Conservation (phyloP, 371 early-diverging fungal species). For the Mucor circinelloides region DNA sequence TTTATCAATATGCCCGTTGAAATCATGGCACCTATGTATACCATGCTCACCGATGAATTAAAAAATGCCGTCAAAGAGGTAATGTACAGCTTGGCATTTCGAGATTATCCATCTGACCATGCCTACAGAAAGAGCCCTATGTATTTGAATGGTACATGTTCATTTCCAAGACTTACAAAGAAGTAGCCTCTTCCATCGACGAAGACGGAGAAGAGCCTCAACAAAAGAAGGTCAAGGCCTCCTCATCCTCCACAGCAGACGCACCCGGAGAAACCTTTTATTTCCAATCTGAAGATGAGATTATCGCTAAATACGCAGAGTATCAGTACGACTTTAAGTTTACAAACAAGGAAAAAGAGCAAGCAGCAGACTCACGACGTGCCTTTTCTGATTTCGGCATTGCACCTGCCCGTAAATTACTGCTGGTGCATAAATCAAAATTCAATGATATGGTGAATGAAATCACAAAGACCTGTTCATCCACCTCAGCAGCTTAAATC, state of each 20-base stretch:
- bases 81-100: not conserved
- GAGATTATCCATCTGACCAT: not conserved
- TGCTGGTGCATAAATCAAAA: constrained; percentile 70
- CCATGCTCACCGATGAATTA: constrained; percentile 85
- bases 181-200: constrained; percentile 70
- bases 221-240: constrained; percentile 47
- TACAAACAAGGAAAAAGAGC: constrained; percentile 57
- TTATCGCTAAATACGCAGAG: constrained; percentile 59
- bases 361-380: constrained; percentile 77
- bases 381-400: constrained; percentile 88
- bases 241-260: not conserved
- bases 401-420: constrained; percentile 73
- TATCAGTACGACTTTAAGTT: constrained; percentile 70
- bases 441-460: constrained; percentile 58
- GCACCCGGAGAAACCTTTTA: constrained; percentile 57
- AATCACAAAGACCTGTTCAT: constrained; percentile 43
- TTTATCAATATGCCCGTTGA: constrained; percentile 97
- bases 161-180: constrained; percentile 83
- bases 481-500: constrained; percentile 20
- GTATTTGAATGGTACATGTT: constrained; percentile 83
- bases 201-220: constrained; percentile 54
- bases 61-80: constrained; percentile 77
- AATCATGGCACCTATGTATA: constrained; percentile 87
- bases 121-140: constrained; percentile 66
- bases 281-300: constrained; percentile 92